Evolutionary conservation across 2,329 filamentous ascomycete genomes (phyloP).

Genomic region (Penicillium sp.): DNA sequence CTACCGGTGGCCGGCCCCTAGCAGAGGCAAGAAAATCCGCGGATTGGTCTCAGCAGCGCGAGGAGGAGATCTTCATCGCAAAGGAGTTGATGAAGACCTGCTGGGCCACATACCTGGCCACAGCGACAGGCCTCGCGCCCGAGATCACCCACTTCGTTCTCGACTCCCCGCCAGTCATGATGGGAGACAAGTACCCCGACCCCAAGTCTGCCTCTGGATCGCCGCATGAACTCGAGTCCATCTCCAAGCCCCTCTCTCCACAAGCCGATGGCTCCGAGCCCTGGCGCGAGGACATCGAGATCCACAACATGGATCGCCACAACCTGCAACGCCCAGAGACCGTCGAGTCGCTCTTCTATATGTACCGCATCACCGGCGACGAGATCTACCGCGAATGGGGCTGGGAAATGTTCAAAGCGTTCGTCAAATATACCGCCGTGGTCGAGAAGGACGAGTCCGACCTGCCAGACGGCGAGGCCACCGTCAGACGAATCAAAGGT

Average conservation of each 20-base stretch:
- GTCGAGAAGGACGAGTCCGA: conserved; percentile 58
- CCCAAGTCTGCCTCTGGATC: conserved; percentile 35
- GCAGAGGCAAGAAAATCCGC: conserved; percentile 70
- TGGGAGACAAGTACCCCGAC: conserved; percentile 40
- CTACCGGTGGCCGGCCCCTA: conserved; percentile 76
- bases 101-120: conserved; percentile 95
- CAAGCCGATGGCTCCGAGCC: conserved; percentile 32
- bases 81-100: conserved; percentile 94
- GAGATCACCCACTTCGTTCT: conserved; percentile 94
- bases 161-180: conserved; percentile 62
- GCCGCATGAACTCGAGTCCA: conserved; percentile 35
- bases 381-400: conserved; percentile 90
- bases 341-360: conserved; percentile 94
- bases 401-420: conserved; percentile 97
- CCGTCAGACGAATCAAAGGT: conserved; percentile 51
- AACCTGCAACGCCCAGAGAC: conserved; percentile 96
- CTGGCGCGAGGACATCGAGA: conserved; percentile 77
- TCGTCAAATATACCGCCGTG: conserved; percentile 81
- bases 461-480: conserved; percentile 3
- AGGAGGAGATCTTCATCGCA: conserved; percentile 84
- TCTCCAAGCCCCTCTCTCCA: conserved; percentile 38
- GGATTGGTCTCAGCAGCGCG: conserved; percentile 75
- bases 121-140: conserved; percentile 84
- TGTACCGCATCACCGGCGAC: conserved; percentile 97
- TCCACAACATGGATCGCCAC: conserved; percentile 82